Evolutionary conservation across 2,329 filamentous ascomycete species (phyloP).

Genomic region (Trichoderma pleuroti): DNA sequence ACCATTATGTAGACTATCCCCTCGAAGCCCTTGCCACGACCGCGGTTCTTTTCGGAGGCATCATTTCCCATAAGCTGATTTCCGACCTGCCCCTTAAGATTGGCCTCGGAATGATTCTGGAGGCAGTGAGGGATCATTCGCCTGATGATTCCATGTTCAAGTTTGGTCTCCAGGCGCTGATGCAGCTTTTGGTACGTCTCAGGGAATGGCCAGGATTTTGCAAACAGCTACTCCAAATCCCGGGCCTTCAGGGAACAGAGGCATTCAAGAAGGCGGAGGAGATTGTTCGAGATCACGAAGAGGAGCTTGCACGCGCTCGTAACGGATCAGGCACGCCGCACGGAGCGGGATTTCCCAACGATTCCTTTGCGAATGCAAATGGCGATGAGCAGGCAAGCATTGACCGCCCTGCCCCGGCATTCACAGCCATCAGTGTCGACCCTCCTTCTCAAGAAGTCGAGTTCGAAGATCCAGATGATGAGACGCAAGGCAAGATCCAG

Average conservation of each 20-base stretch:
- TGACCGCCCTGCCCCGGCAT: constrained; percentile 66
- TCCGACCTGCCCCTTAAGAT: constrained; percentile 88
- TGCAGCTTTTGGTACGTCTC: constrained; percentile 80
- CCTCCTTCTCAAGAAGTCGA: constrained; percentile 58
- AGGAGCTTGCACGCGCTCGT: constrained; percentile 54
- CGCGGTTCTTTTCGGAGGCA: constrained; percentile 91
- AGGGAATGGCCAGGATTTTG: constrained; percentile 96
- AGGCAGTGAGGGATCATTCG: constrained; percentile 82
- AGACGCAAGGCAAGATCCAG: constrained; percentile 86
- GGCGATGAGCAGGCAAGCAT: constrained; percentile 57
- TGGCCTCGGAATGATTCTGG: constrained; percentile 95
- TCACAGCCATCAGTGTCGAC: constrained; percentile 75
- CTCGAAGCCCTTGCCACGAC: constrained; percentile 94
- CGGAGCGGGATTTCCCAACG: constrained; percentile 39
- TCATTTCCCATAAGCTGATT: constrained; percentile 90
- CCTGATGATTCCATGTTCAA: constrained; percentile 94
- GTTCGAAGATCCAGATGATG: constrained; percentile 79
- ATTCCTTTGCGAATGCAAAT: constrained; percentile 65
- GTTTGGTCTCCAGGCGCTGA: constrained; percentile 90
- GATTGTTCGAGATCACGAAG: constrained; percentile 65
- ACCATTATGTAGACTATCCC: constrained; percentile 91
- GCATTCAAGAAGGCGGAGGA: constrained; percentile 80
- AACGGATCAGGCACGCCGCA: constrained; percentile 46
- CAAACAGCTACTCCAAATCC: constrained; percentile 76
- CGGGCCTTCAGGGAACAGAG: constrained; percentile 77